Conservation (phyloP, 345 rosid species). For the Acer saccharum region DNA sequence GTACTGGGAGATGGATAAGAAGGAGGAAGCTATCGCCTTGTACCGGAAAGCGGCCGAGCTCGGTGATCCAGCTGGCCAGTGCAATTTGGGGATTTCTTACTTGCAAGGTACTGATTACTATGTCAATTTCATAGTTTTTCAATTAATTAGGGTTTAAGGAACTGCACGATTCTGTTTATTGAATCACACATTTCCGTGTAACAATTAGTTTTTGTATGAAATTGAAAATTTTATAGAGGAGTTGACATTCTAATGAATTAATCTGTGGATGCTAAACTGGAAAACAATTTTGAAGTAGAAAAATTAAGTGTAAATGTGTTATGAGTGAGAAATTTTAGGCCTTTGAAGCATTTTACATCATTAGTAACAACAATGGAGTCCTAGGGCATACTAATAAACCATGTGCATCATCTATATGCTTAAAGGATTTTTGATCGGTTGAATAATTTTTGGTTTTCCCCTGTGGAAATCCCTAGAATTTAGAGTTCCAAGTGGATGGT, state of each 20-base stretch:
- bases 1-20: slow-evolving; percentile 76
- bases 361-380: not conserved
- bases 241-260: too few relatives aligned
- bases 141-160: not conserved
- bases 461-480: not conserved
- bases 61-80: slow-evolving; percentile 74
- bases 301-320: too few relatives aligned
- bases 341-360: not conserved
- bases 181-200: not conserved
- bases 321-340: not conserved
- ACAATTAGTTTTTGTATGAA: too few relatives aligned
- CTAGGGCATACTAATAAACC: not conserved
- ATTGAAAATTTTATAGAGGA: too few relatives aligned
- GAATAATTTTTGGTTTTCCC: not conserved
- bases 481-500: not conserved
- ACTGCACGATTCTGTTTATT: not conserved
- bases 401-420: not conserved
- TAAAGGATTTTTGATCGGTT: not conserved
- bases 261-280: too few relatives aligned
- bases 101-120: slow-evolving; percentile 58
- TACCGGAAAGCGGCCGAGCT: slow-evolving; percentile 79
- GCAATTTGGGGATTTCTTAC: slow-evolving; percentile 79
- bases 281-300: too few relatives aligned
- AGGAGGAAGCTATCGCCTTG: slow-evolving; percentile 52
- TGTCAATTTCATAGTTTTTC: not conserved